These are phyloP conservation scores for Blastomyces emzantsi DNA, from an alignment of 2,329 filamentous ascomycete genomes.

Conservation along the genomic window DNA sequence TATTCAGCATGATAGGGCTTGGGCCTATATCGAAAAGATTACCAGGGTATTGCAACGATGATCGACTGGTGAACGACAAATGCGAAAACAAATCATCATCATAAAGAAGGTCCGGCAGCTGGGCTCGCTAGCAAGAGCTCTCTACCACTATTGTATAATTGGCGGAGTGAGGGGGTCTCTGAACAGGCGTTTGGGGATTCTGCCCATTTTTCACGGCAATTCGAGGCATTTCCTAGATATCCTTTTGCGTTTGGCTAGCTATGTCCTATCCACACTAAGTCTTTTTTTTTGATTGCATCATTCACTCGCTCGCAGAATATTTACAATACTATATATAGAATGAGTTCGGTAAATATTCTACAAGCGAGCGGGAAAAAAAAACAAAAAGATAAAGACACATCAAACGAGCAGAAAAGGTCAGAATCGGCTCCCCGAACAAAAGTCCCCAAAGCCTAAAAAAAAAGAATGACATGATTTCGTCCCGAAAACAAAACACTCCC, in stretches of 20 bases:
- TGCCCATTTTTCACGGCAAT: not conserved
- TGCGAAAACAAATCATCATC: not conserved
- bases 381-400: no score
- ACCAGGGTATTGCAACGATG: not conserved
- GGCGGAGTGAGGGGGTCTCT: not conserved
- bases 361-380: not conserved
- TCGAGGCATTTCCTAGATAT: not conserved
- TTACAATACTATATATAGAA: not conserved
- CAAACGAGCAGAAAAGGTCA: no score
- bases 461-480: not conserved
- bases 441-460: not conserved
- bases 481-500: not conserved
- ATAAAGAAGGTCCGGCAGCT: no score
- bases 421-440: not conserved
- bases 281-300: not conserved
- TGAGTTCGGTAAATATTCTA: not conserved
- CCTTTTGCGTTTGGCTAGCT: not conserved
- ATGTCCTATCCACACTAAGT: not conserved
- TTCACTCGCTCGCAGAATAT: not conserved
- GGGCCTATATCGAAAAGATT: constrained; percentile 13
- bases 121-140: no score
- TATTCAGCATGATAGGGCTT: constrained; percentile 11
- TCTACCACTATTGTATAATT: not conserved
- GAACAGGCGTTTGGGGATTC: not conserved
- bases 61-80: not conserved